Evolutionary conservation across 768 basidiomycete species (phyloP).

Genomic region (Epithele typhae): DNA sequence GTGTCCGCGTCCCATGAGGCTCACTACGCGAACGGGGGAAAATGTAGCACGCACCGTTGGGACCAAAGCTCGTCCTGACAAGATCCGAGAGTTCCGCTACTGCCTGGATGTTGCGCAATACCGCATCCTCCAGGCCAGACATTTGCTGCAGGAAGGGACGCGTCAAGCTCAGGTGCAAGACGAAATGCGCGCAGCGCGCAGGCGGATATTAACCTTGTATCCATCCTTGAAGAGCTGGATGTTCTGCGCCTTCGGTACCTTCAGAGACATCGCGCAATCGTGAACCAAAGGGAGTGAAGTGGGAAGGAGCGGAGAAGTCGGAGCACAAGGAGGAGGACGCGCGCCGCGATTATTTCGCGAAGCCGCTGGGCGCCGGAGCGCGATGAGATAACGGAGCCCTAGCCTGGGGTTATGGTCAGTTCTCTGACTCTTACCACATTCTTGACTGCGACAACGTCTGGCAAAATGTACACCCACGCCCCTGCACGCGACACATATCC

Average conservation of each 20-base stretch:
- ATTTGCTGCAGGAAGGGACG: slow-evolving; percentile 48
- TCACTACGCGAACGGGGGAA: too few relatives aligned
- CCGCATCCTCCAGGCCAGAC: slow-evolving; percentile 93
- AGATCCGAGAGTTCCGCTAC: slow-evolving; percentile 94
- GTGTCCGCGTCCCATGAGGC: not conserved
- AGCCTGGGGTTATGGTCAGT: too few relatives aligned
- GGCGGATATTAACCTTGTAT: slow-evolving; percentile 64
- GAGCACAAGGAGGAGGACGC: not conserved
- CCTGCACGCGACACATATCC: too few relatives aligned
- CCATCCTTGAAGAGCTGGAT: slow-evolving; percentile 96
- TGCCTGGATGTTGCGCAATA: slow-evolving; percentile 93
- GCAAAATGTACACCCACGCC: too few relatives aligned
- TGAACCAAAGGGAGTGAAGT: not conserved
- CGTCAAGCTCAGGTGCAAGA: slow-evolving; percentile 1
- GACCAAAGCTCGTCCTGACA: slow-evolving; percentile 94
- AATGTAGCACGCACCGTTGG: slow-evolving; percentile 79
- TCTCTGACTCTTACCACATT: too few relatives aligned
- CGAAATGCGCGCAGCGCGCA: not conserved
- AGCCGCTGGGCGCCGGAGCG: not conserved
- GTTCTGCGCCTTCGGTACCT: slow-evolving; percentile 87
- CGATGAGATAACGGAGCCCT: too few relatives aligned
- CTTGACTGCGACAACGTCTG: too few relatives aligned
- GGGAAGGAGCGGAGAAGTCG: not conserved
- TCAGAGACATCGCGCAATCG: slow-evolving; percentile 68
- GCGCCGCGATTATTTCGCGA: not conserved